Conservation (phyloP, 179 eudicot species). For the Vitellaria paradoxa region DNA sequence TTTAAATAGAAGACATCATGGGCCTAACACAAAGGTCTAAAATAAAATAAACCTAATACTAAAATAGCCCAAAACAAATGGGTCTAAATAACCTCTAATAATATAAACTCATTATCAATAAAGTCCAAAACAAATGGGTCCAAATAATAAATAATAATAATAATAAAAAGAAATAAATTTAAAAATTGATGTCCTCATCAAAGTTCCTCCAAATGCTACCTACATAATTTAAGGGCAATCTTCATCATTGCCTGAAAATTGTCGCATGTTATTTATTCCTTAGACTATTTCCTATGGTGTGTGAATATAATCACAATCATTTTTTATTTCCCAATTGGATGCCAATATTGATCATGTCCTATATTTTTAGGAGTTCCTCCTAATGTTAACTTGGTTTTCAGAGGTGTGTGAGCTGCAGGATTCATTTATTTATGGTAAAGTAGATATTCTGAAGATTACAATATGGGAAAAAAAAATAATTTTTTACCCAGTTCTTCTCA, state of each 20-base stretch:
- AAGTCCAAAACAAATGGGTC: too few relatives aligned
- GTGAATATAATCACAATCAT: not conserved
- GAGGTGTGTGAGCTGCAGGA: not conserved
- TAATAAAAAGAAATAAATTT: too few relatives aligned
- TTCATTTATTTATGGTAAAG: constrained; percentile 1
- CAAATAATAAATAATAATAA: too few relatives aligned
- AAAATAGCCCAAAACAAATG: too few relatives aligned
- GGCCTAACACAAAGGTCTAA: too few relatives aligned
- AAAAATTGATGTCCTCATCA: too few relatives aligned
- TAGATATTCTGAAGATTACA: not conserved
- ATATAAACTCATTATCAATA: too few relatives aligned
- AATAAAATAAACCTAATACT: too few relatives aligned
- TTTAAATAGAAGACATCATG: too few relatives aligned
- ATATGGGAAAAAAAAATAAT: not conserved
- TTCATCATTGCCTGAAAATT: not conserved
- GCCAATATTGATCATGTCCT: not conserved
- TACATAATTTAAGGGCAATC: not conserved
- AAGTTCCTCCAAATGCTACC: not conserved
- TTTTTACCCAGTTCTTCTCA: not conserved
- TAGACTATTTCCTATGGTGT: not conserved
- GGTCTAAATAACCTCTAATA: too few relatives aligned
- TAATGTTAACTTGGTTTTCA: not conserved
- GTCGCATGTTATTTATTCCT: not conserved
- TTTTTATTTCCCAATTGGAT: constrained; percentile 10
- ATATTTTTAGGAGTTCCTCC: not conserved